Base-by-base conservation (phyloP, 2,329 filamentous ascomycete species). In the Xylaria sp. region DNA sequence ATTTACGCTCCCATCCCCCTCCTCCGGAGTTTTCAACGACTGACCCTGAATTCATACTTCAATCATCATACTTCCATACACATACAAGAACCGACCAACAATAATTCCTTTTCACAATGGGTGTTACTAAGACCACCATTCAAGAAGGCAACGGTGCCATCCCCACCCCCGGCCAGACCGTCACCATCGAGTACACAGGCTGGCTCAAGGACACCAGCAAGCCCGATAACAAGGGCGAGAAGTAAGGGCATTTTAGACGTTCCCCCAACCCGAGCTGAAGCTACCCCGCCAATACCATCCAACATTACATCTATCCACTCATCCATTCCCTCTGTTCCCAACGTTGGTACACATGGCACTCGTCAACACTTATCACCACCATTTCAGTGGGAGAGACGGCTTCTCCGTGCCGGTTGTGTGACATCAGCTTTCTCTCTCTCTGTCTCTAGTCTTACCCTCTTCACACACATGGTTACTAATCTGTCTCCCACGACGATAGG, bases 101-200 rank as follows among this genome's bases (percentile, higher is more conserved):
- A 7, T 68, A 23, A 64, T 49, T 65, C 58, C 55, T 57, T 66
- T 72, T 72, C 80, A 86, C 71, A 76, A 94, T 94, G 92, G 91
- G 87, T 80, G 92, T 97, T 77, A 86, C 84, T 68, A 97, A 94
- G 86, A 86, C 85, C 59, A 81, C 88, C 72, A 80, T 90, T 75
- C 78, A 82, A 43, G 81, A 87, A 71, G 94, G 95, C 77, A 86
- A 86, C 77, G 85, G 86, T 66, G 80, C 89, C 76, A 84, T 82
- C 73, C 92, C 95, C 67, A 78, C 82, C 73, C 76, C 78, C 18
- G 92, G 93, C 73, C 90, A 98, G 80, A 88, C 83, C 31, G 93
- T 98, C 78, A 89, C 88, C 78, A 97, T 98, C 79, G 89, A 96
- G 83, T 98, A 98, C 87, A 96, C 92, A 51, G 96, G 96, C 76